Evolutionary conservation across 805 yeast genomes (phyloP).

Genomic region (Starmerella cellae): DNA sequence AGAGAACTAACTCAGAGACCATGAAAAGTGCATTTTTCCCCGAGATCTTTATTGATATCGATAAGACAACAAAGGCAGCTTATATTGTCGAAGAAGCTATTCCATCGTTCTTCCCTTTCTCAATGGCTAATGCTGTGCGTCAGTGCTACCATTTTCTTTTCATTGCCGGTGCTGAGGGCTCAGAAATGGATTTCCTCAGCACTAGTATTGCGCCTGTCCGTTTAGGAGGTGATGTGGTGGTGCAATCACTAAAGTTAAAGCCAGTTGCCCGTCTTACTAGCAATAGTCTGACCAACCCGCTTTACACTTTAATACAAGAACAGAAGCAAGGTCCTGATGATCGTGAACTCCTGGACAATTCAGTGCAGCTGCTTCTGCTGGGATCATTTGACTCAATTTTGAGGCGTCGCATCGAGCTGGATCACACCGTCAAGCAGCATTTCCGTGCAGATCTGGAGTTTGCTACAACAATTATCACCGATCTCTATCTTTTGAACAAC

Average conservation of each 20-base stretch:
- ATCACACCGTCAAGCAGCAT: background rate
- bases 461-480: background rate
- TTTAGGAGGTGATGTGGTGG: too few relatives aligned
- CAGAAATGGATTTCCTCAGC: too few relatives aligned
- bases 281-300: too few relatives aligned
- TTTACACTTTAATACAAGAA: too few relatives aligned
- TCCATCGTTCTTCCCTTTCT: slow-evolving; percentile 11
- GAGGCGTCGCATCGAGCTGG: slow-evolving; percentile 1
- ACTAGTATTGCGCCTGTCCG: too few relatives aligned
- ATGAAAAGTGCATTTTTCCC: slow-evolving; percentile 9
- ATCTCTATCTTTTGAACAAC: slow-evolving; percentile 5
- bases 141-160: slow-evolving; percentile 7
- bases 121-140: slow-evolving; percentile 6
- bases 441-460: background rate
- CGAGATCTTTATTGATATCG: slow-evolving; percentile 13
- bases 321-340: too few relatives aligned
- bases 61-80: background rate
- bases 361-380: background rate
- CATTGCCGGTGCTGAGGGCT: background rate
- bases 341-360: too few relatives aligned
- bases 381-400: background rate
- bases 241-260: too few relatives aligned
- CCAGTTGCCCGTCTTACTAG: too few relatives aligned
- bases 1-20: background rate
- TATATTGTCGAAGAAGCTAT: background rate